Percentiles rank a stretch among this genome's conserved stretches.
phyloP scores from a whole-genome alignment of 129 eudicot genomes.

The Daucus carota region DNA sequence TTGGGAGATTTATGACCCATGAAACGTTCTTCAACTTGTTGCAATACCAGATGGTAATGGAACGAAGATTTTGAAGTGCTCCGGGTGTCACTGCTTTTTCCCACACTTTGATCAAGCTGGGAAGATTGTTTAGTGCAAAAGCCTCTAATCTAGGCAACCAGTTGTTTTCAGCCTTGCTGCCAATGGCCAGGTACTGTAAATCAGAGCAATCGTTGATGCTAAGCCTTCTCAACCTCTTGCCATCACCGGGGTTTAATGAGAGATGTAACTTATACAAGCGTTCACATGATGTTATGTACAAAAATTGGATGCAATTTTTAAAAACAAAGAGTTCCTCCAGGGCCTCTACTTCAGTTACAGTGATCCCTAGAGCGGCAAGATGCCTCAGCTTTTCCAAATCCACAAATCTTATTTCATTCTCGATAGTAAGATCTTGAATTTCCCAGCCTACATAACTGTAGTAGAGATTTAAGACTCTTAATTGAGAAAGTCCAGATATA shows the following conservation, averaged over 20 bases:
- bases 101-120: slow-evolving; percentile 28
- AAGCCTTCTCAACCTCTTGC: slow-evolving; percentile 25
- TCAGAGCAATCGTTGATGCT: slow-evolving; percentile 31
- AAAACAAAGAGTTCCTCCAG: slow-evolving; percentile 19
- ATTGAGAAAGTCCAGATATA: slow-evolving; percentile 21
- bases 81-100: slow-evolving; percentile 21
- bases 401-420: slow-evolving; percentile 7
- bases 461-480: slow-evolving; percentile 34
- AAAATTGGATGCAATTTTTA: slow-evolving; percentile 13
- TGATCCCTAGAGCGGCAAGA: slow-evolving; percentile 28
- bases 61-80: slow-evolving; percentile 19
- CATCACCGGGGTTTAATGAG: slow-evolving; percentile 25
- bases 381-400: slow-evolving; percentile 6
- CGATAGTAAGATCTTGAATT: neutral
- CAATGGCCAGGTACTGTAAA: slow-evolving; percentile 22
- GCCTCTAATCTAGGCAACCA: slow-evolving; percentile 26
- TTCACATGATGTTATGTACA: slow-evolving; percentile 34
- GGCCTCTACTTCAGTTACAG: slow-evolving; percentile 18
- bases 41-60: slow-evolving; percentile 3
- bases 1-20: slow-evolving; percentile 38
- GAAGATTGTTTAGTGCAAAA: slow-evolving; percentile 30
- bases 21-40: slow-evolving; percentile 30
- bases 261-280: slow-evolving; percentile 23
- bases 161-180: slow-evolving; percentile 13
- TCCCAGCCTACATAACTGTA: slow-evolving; percentile 31